Evolutionary conservation across 768 basidiomycete species (phyloP), one percentile per base, ranked within the genome.

Genomic region (Lactarius hatsudake): DNA sequence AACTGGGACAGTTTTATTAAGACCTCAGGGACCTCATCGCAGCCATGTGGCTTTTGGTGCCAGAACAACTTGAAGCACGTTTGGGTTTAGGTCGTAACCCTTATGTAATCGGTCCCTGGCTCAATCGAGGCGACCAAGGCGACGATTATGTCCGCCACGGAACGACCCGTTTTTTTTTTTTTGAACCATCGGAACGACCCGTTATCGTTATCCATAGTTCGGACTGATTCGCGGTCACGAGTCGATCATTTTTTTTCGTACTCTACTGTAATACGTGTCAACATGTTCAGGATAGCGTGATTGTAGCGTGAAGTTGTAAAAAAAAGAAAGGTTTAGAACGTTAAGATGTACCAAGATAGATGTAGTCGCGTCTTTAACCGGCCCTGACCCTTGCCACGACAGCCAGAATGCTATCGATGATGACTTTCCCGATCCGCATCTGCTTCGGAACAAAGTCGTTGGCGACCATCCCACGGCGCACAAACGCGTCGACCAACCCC

Each of bases 261-360:
- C 26, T 23, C 23, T 23, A 54, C n/a, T 54, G 51, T 28, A 26
- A 94, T 76, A 54, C 28, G 57, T 18, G 34, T 36, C n/a, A 38
- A 58, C 30, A 58, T 38, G 18, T 36, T 38, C 32, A 38, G n/a
- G 15, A 26, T 59, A 59, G 36, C 36, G 55, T 56, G 55, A 5
- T 38, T 3, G 9, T n/a, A 23, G 30, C 18, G 38, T 40, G 30
- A 20, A 54, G 23, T 59, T 32, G 38, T 13, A 53, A 54, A 45
- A 2, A 2, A n/a, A 28, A 40, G 9, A 5, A 26, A 28, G 61
- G 17, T 17, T 32, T 32, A 32, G 26, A 17, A 56, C 40, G 40
- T 42, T 42, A 42, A 42, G 15, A 42, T 42, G 40, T 42, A 18
- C 45, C n/a, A 48, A 48, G n/a, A 13, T 20, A 30, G 20, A 32